A percentile compares a stretch with the other conserved stretches of the same genome.
Conservation (phyloP, 1,139 yeast species). For the Protomyces lactucae-debilis region DNA sequence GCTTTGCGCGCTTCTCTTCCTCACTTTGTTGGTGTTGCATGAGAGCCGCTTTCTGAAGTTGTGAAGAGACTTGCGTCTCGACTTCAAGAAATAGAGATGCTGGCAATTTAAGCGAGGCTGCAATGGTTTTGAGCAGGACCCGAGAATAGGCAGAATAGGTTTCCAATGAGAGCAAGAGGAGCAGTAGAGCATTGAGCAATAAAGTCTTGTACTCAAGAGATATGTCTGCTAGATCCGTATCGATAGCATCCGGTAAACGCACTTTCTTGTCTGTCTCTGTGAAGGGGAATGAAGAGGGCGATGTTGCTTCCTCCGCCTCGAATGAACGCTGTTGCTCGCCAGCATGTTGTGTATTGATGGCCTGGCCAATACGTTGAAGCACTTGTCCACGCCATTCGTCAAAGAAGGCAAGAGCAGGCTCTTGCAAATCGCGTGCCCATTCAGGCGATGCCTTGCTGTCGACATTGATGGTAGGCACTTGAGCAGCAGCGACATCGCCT, state of each 20-base stretch:
- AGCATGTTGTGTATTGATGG: conserved; percentile 7
- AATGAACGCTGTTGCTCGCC: background rate
- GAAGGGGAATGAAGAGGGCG: conserved; percentile 6
- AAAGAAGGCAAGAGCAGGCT: conserved; percentile 6
- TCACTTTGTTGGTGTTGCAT: conserved; percentile 19
- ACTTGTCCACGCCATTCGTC: conserved; percentile 23
- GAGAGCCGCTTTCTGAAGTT: conserved; percentile 21
- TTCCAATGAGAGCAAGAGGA: conserved; percentile 25
- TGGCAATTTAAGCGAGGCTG: conserved; percentile 16
- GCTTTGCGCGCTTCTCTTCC: conserved; percentile 17
- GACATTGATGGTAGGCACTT: background rate
- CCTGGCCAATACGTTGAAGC: conserved; percentile 22
- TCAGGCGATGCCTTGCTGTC: background rate
- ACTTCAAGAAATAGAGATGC: conserved; percentile 11
- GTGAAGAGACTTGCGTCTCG: conserved; percentile 20
- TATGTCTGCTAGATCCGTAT: conserved; percentile 6
- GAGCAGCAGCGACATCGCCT: background rate
- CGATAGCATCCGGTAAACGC: conserved; percentile 4
- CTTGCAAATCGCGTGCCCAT: conserved; percentile 6
- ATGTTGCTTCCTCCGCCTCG: background rate
- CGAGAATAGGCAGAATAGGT: conserved; percentile 24
- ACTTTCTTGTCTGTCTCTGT: conserved; percentile 3
- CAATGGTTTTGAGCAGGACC: conserved; percentile 13
- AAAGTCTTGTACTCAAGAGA: conserved; percentile 13
- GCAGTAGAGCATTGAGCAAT: conserved; percentile 23